These are phyloP conservation scores for Suillus subluteus DNA, from an alignment of 768 basidiomycete genomes.

Conservation along the genomic window DNA sequence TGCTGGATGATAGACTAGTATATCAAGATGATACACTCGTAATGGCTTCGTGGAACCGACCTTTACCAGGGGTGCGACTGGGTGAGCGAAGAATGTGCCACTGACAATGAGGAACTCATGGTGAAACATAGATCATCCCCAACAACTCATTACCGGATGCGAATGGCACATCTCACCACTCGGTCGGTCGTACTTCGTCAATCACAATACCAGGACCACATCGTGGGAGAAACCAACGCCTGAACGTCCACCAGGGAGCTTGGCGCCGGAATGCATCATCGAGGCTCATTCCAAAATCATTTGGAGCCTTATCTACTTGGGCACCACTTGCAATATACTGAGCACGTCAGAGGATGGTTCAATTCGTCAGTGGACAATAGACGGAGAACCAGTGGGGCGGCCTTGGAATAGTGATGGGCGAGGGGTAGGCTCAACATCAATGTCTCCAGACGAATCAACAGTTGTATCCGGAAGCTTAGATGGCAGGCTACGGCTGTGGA, in stretches of 20 bases:
- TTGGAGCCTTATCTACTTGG: neutral
- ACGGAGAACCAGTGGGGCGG: neutral
- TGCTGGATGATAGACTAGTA: neutral
- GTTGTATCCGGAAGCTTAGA: neutral
- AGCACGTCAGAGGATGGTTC: neutral
- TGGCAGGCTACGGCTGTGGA: neutral
- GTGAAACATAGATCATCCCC: neutral
- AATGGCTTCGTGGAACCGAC: neutral
- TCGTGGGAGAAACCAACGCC: neutral
- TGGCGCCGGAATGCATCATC: neutral
- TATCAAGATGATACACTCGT: neutral
- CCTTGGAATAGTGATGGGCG: neutral
- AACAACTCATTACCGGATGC: neutral
- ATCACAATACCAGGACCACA: neutral
- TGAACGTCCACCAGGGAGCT: neutral
- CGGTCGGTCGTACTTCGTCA: neutral
- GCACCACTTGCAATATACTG: neutral
- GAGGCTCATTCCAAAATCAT: neutral
- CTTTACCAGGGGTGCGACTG: neutral
- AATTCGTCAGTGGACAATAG: neutral
- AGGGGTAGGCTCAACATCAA: neutral
- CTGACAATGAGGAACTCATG: neutral
- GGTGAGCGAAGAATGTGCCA: neutral
- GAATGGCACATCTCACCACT: constrained; percentile 1
- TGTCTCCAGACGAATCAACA: neutral